Conservation (phyloP, 352 stramenopile species). For the Pythium scleroteichum region DNA sequence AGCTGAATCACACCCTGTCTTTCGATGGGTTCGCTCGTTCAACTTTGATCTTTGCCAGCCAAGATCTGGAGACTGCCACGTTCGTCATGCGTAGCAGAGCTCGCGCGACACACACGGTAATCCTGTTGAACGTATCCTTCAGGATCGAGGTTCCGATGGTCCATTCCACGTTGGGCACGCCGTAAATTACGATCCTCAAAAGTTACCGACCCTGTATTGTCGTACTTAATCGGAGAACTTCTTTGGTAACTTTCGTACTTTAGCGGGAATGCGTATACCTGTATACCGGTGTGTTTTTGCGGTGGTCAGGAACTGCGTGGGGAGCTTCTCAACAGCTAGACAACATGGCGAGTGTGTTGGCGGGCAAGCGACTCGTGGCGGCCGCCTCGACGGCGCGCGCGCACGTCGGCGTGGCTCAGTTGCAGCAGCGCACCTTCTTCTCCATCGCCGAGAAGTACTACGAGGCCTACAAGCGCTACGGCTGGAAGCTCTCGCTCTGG, state of each 20-base stretch:
- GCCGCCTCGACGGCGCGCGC: conserved; percentile 10
- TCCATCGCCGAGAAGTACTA: conserved; percentile 82
- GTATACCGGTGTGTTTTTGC: conserved; percentile 16
- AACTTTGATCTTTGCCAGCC: too few species aligned
- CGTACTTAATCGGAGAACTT: conserved; percentile 16
- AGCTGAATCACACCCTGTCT: too few species aligned
- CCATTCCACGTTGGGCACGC: too few species aligned
- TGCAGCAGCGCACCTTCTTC: conserved; percentile 73
- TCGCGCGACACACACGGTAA: too few species aligned
- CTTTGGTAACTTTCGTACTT: conserved; percentile 6
- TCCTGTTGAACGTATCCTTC: too few species aligned
- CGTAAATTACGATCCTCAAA: too few species aligned
- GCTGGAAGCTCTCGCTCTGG: conserved; percentile 79
- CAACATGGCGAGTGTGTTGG: conserved; percentile 33
- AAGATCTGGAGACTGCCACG: too few species aligned
- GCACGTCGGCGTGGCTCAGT: conserved; percentile 13
- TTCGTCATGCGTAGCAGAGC: too few species aligned
- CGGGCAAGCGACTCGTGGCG: conserved; percentile 31
- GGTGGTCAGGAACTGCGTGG: conserved; percentile 20
- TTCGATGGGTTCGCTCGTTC: too few species aligned
- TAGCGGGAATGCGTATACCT: background rate
- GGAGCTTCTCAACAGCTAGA: background rate
- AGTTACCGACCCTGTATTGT: background rate
- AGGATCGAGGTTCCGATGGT: too few species aligned
- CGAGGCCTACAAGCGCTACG: conserved; percentile 80